Conservation (phyloP, 345 rosid genomes). For the Aquilaria yunnanensis region DNA sequence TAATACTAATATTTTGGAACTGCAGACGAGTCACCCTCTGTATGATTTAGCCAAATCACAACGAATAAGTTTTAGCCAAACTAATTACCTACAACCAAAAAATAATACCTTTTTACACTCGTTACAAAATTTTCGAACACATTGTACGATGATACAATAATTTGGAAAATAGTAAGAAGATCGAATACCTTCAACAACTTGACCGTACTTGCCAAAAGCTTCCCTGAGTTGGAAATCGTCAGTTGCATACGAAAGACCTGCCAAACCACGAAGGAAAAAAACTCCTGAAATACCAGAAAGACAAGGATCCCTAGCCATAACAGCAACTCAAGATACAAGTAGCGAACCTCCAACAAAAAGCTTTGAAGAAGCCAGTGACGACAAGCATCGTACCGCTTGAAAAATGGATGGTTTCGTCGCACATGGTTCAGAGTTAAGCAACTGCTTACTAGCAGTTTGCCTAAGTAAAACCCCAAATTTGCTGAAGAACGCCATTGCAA, state of each 20-base stretch:
- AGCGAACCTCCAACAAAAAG: slow-evolving; percentile 73
- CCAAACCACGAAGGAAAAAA: slow-evolving; percentile 7
- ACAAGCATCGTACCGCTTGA: slow-evolving; percentile 69
- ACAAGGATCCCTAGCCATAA: not conserved
- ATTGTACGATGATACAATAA: too few species aligned
- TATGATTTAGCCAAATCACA: too few species aligned
- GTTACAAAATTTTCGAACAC: too few species aligned
- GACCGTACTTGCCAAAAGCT: slow-evolving; percentile 68
- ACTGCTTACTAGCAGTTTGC: slow-evolving; percentile 55
- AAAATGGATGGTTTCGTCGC: slow-evolving; percentile 48
- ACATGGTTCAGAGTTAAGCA: slow-evolving; percentile 29
- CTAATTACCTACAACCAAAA: too few species aligned
- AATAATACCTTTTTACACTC: too few species aligned
- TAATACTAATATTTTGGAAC: too few species aligned
- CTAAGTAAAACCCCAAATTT: slow-evolving; percentile 59
- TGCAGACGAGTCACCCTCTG: too few species aligned
- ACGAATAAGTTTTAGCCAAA: too few species aligned
- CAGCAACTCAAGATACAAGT: not conserved
- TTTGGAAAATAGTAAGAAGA: not conserved
- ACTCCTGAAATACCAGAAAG: not conserved
- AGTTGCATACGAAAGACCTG: slow-evolving; percentile 63
- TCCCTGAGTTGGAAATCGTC: slow-evolving; percentile 59
- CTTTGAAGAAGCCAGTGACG: slow-evolving; percentile 43
- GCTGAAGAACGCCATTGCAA: slow-evolving; percentile 64
- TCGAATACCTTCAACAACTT: slow-evolving; percentile 55